Base-by-base conservation (phyloP, 495 filamentous ascomycete species). In the Trichoderma asperelloides region DNA sequence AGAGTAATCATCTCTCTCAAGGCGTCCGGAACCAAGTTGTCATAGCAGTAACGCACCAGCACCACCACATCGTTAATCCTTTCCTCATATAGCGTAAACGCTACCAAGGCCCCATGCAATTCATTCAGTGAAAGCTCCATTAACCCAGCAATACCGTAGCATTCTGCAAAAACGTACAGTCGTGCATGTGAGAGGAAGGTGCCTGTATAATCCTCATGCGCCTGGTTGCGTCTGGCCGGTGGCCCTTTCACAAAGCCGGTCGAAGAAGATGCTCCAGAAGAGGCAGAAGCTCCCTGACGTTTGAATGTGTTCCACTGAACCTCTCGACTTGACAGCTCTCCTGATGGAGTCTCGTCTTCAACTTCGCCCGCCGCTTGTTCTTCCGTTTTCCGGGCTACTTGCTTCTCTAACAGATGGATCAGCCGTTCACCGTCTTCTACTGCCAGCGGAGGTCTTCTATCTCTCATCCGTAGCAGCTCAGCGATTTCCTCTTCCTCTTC, bases 31-130 rank as follows among this genome's bases (percentile, higher is more conserved):
- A 64, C 63, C 37, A n/a, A n/a, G 25, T 64, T 43, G 3, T 39
- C 63, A 64, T 64, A 64, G 63, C 63, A 64, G 63, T 64, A 64
- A 5, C 37, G 63, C 12, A 64, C 37, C 37, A 64, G 25, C 37
- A n/a, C 7, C 2, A 64, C 33, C 12, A 43, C 25, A 64, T 64
- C 63, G 18, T 23, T 23, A 23, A 43, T 41, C 33, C 63, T 64
- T n/a, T 64, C 1, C 5, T 64, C 33, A 30, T 64, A 25, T 30
- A 64, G 18, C 18, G 30, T 64, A 43, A 64, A 64, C 25, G 33
- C 2, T 23, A 41, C 41, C 63, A 64, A 64, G 12, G 30, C 41
- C 1, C 21, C 33, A 4, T 64, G 63, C 2, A 64, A 30, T 33
- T 27, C 41, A 41, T 9, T 4, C 9, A 64, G 63, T 2, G 63